Percentiles rank a stretch among this genome's conserved stretches.
Evolutionary conservation across 2,329 filamentous ascomycete genomes (phyloP).

Genomic region (Claviceps purpurea): DNA sequence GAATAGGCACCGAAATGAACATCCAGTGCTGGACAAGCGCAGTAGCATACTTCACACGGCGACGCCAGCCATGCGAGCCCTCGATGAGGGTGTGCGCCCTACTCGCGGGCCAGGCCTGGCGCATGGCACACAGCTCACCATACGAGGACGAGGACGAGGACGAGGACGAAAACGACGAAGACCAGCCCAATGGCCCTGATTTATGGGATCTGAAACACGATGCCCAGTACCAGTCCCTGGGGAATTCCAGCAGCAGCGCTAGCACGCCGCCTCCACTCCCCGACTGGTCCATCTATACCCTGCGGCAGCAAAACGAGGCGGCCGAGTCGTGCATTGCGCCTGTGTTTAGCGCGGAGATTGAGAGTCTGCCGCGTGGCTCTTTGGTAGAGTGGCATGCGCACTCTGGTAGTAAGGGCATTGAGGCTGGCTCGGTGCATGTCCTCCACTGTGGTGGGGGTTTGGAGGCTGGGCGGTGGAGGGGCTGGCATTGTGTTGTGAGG

Average conservation of each 20-base stretch:
- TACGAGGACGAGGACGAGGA: constrained; percentile 29
- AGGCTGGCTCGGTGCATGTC: constrained; percentile 16
- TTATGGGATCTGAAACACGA: constrained; percentile 56
- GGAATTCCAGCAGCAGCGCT: constrained; percentile 12
- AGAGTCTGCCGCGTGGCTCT: constrained; percentile 59
- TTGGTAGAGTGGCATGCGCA: constrained; percentile 75
- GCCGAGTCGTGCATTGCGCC: constrained; percentile 37
- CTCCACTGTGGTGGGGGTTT: constrained; percentile 5
- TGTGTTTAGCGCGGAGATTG: constrained; percentile 63
- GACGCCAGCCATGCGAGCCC: constrained; percentile 14
- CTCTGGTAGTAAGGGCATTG: constrained; percentile 35
- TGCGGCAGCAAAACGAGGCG: constrained; percentile 22
- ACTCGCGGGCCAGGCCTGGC: constrained; percentile 36
- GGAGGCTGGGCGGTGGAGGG: constrained; percentile 13
- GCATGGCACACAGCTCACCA: constrained; percentile 24
- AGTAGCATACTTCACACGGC: constrained; percentile 56
- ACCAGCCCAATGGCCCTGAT: constrained; percentile 40
- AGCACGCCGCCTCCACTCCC: constrained; percentile 31
- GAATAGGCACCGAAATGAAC: constrained; percentile 59
- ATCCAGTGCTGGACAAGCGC: constrained; percentile 64
- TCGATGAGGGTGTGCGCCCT: constrained; percentile 22
- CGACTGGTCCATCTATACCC: constrained; percentile 33
- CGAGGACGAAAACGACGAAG: constrained; percentile 26
- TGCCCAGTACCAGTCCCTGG: constrained; percentile 30
- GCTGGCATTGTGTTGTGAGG: constrained; percentile 17